Conservation (phyloP, 2,329 filamentous ascomycete species). For the Colletotrichum tamarilloi region DNA sequence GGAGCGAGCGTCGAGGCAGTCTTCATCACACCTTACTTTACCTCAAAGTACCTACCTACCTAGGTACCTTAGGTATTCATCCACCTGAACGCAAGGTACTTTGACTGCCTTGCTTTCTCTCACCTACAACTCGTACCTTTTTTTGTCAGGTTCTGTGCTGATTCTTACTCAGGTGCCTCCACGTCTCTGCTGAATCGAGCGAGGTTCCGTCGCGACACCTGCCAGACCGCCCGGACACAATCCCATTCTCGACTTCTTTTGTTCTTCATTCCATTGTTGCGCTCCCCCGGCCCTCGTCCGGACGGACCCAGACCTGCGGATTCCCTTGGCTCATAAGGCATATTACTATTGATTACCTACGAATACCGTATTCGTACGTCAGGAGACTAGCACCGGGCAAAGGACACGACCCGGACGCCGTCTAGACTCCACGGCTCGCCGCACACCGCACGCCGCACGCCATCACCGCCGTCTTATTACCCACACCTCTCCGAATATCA, state of each 20-base stretch:
- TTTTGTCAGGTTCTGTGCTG: not conserved
- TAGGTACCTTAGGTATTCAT: not conserved
- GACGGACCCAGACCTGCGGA: not conserved
- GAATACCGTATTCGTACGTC: not conserved
- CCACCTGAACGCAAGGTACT: not conserved
- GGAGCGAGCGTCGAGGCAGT: not conserved
- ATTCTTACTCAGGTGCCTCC: not conserved
- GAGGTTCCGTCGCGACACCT: not conserved
- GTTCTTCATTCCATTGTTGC: not conserved
- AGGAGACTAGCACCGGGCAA: not conserved
- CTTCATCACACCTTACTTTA: not conserved
- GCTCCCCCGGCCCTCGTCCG: not conserved
- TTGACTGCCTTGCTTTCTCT: not conserved
- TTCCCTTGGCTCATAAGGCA: not conserved
- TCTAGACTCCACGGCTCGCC: not conserved
- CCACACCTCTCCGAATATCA: slow-evolving; percentile 1
- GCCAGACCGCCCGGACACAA: not conserved
- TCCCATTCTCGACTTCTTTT: slow-evolving; percentile 2
- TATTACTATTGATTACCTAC: no score
- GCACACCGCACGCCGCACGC: not conserved
- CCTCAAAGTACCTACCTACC: not conserved
- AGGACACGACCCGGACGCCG: not conserved
- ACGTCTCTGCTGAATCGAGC: no score
- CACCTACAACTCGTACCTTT: not conserved
- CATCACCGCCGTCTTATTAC: slow-evolving; percentile 1